These are phyloP conservation scores for Albugo laibachii DNA, from an alignment of 352 stramenopile genomes.

Conservation along the genomic window DNA sequence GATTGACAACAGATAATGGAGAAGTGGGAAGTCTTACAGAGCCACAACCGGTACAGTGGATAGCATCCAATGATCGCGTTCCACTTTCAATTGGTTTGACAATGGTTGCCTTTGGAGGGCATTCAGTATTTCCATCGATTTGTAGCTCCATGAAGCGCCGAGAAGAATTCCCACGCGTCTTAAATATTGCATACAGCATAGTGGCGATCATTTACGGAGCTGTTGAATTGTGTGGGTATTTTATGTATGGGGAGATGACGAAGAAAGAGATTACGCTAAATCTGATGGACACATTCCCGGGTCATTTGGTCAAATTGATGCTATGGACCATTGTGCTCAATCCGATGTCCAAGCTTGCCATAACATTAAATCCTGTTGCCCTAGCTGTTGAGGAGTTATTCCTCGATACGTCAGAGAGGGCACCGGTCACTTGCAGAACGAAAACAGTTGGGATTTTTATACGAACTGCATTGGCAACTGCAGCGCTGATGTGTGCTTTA, in stretches of 20 bases:
- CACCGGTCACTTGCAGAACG: not conserved
- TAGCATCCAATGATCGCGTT: conserved; percentile 44
- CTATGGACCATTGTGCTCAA: conserved; percentile 74
- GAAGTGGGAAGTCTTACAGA: conserved; percentile 31
- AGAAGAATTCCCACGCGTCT: conserved; percentile 31
- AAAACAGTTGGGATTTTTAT: conserved; percentile 28
- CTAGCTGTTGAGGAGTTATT: conserved; percentile 55
- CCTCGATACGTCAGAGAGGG: conserved; percentile 6
- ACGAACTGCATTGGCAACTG: conserved; percentile 30
- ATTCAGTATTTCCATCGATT: conserved; percentile 81
- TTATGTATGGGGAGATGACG: conserved; percentile 63
- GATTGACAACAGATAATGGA: conserved; percentile 16
- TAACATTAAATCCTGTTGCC: conserved; percentile 64
- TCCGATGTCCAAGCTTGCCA: conserved; percentile 76
- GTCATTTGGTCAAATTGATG: conserved; percentile 34
- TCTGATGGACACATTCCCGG: conserved; percentile 43
- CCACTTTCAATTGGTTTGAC: conserved; percentile 63
- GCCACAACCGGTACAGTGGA: conserved; percentile 32
- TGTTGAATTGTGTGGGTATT: conserved; percentile 57
- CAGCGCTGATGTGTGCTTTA: conserved; percentile 34
- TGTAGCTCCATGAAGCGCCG: conserved; percentile 61
- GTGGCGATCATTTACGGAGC: conserved; percentile 47
- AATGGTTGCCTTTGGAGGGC: conserved; percentile 74
- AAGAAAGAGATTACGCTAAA: conserved; percentile 78
- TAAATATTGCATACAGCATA: conserved; percentile 57